Percentiles rank a stretch among this genome's conserved stretches.
Evolutionary conservation across 306 rosid genomes (phyloP).

Genomic region (Vigna mungo): DNA sequence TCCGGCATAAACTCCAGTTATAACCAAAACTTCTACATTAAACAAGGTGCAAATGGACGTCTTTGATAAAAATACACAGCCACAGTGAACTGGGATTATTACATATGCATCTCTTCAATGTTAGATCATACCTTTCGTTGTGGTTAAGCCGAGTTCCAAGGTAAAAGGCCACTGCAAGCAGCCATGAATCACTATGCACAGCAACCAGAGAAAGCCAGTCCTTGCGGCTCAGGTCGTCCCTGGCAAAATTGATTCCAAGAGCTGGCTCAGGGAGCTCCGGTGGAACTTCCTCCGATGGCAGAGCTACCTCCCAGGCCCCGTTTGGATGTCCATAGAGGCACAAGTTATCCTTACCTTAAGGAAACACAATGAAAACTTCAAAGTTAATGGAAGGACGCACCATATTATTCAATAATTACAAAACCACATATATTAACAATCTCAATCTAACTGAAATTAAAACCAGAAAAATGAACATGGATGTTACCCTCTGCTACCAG

Average conservation of each 20-base stretch:
- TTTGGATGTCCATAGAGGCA: conserved; percentile 88
- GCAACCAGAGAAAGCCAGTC: conserved; percentile 97
- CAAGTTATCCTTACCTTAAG: conserved; percentile 84
- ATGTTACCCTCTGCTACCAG: background rate
- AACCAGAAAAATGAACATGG: background rate
- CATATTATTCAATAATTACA: background rate
- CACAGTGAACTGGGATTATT: conserved; percentile 18
- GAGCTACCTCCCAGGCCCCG: conserved; percentile 87
- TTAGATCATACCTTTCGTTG: conserved; percentile 73
- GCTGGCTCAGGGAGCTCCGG: conserved; percentile 97
- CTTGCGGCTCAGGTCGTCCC: conserved; percentile 85
- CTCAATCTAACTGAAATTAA: background rate
- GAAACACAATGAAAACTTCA: background rate
- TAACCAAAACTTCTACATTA: conserved; percentile 4
- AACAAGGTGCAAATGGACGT: background rate
- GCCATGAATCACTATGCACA: conserved; percentile 92
- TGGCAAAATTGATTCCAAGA: conserved; percentile 94
- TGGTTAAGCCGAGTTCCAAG: conserved; percentile 89
- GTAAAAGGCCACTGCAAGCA: conserved; percentile 93
- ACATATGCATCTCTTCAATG: conserved; percentile 10
- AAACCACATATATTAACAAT: background rate
- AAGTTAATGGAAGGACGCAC: background rate
- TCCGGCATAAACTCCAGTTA: background rate
- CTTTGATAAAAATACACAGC: background rate
- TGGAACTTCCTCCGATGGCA: conserved; percentile 91